Percentiles rank a stretch among this genome's conserved stretches.
phyloP scores from a whole-genome alignment of 2,329 filamentous ascomycete genomes.

The Xylariomycetidae sp. region DNA sequence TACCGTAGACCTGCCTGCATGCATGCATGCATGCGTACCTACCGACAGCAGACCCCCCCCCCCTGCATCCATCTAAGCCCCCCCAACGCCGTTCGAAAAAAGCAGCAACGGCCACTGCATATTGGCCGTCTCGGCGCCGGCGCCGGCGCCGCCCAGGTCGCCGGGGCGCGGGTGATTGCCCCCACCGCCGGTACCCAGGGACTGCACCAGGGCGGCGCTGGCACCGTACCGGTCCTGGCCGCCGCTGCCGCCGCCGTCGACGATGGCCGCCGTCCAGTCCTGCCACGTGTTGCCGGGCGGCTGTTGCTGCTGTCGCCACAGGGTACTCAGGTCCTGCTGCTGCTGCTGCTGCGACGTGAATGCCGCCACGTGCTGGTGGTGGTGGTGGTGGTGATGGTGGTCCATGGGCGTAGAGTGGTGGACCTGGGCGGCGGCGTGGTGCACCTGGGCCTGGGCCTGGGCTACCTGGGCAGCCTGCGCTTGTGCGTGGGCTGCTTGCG shows the following conservation, averaged over 20 bases:
- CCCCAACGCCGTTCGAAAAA: slow-evolving; percentile 25
- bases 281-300: slow-evolving; percentile 42
- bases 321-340: too few species aligned
- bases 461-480: slow-evolving; percentile 10
- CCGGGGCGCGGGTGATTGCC: slow-evolving; percentile 10
- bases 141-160: slow-evolving; percentile 15
- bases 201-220: slow-evolving; percentile 40
- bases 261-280: slow-evolving; percentile 48
- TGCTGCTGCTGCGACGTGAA: slow-evolving; percentile 7
- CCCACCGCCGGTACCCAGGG: slow-evolving; percentile 34
- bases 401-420: too few species aligned
- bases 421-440: too few species aligned
- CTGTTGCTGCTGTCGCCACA: slow-evolving; percentile 23
- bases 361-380: too few species aligned
- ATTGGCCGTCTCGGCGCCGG: slow-evolving; percentile 17
- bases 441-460: too few species aligned
- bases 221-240: slow-evolving; percentile 46
- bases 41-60: neutral
- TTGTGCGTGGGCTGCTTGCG: slow-evolving; percentile 14
- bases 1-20: too few species aligned
- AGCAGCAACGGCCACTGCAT: slow-evolving; percentile 27
- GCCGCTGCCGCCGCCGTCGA: too few species aligned
- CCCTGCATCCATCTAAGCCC: slow-evolving; percentile 14
- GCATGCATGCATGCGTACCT: too few species aligned
- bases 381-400: neutral